Base-by-base conservation (phyloP, 331 rosid species). In the Acacia concinna region DNA sequence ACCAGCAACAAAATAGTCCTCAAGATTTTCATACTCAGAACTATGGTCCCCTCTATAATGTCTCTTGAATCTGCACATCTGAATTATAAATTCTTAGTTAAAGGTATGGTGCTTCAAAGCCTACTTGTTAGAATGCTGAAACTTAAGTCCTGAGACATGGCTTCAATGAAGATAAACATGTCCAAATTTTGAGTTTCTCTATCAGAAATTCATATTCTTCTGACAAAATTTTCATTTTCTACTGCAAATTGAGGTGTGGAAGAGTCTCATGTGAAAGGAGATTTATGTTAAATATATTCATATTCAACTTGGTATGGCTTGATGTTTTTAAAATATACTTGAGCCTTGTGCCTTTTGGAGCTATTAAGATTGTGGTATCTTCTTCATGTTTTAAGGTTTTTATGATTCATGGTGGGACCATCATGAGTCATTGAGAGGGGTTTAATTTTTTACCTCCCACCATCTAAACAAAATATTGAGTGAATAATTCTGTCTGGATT, bases 21-120 rank as follows among this genome's bases (percentile, higher is more conserved):
- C 75, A 23, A 72, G 43, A 62, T 18, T 69, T 41, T 37, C 80
- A 60, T 11, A 60, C 30, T 81, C 14, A 80, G 37, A 28, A 84
- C 49, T 91, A 85, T 84, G 98, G 97, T 0, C 97, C 99, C 8
- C 77, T 90, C 78, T 91, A 93, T 87, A n/a, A 51, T 60, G 99
- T 93, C 12, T 81, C 89, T 68, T 92, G 84, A 83, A 11, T 66
- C 13, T 74, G 82, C 63, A 20, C 40, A 25, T 40, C 65, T 34
- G 23, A 57, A 74, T 17, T 60, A 32, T 66, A 32, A 51, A 34
- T 20, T 79, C 66, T 25, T 18, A 30, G 38, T 8, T 30, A n/a
- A 25, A 13, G 21, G 1, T 47, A 1, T 5, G 25, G 25, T 59
- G 35, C 7, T 28, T 59, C 35, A 11, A 59, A 30, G 8, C 10